These are phyloP conservation scores for Colletotrichum somersetense DNA, from an alignment of 2,329 filamentous ascomycete genomes.

Conservation along the genomic window DNA sequence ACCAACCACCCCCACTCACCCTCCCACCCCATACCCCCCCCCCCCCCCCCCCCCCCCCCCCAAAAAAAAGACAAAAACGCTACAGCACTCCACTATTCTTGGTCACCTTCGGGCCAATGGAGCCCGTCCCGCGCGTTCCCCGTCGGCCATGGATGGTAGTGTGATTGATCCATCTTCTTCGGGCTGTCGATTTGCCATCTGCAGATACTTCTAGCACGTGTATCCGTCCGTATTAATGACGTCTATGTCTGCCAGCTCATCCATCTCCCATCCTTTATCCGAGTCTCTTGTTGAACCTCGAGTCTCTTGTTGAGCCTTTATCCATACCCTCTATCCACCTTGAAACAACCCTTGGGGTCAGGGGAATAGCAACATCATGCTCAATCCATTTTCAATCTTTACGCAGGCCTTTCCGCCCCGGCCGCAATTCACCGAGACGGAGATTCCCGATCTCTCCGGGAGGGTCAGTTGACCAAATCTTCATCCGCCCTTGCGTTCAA, in stretches of 20 bases:
- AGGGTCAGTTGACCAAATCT: conserved; percentile 46
- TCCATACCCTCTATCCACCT: not conserved
- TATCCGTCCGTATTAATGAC: conserved; percentile 1
- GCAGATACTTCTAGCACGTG: conserved; percentile 1
- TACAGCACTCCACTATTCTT: conserved; percentile 28
- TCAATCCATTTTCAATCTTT: conserved; percentile 39
- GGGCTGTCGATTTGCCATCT: not conserved
- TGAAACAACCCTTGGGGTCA: not conserved
- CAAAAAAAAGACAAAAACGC: not conserved
- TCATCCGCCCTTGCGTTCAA: not conserved
- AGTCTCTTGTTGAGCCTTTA: not conserved
- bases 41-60: too few species aligned
- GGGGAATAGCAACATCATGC: conserved; percentile 27
- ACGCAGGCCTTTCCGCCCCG: conserved; percentile 49
- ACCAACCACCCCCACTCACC: too few species aligned
- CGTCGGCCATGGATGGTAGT: not conserved
- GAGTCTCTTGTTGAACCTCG: not conserved
- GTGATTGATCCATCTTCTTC: not conserved
- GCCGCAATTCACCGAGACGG: conserved; percentile 57
- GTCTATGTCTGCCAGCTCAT: not conserved
- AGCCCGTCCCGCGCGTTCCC: not conserved
- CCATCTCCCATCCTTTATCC: not conserved
- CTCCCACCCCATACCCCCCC: too few species aligned
- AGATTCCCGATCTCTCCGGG: conserved; percentile 56
- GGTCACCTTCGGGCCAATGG: conserved; percentile 31